Evolutionary conservation across 2,329 filamentous ascomycete genomes (phyloP), one percentile per base, ranked within the genome.

Genomic region (Fusarium udum): DNA sequence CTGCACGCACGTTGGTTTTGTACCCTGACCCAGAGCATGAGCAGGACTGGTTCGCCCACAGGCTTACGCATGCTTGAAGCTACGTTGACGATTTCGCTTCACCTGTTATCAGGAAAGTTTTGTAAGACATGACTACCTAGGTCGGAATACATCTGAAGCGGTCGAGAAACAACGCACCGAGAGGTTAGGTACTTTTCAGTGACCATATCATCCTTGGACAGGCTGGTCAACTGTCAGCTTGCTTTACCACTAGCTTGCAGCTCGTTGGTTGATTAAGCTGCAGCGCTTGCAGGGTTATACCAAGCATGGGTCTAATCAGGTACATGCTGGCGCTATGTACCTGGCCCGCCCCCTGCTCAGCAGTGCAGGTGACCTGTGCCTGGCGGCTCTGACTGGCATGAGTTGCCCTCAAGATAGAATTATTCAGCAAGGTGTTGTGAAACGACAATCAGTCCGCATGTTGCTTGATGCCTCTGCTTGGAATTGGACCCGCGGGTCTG

Each of bases 321-420:
- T 73, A 78, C 75, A 66, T 71, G 51, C 67, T 71, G 69, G 72
- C 75, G 77, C 78, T 78, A 77, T 80, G 79, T 79, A 79, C 79
- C 79, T 80, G 79, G 75, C 79, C 78, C 71, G 77, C 75, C 75
- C 72, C 76, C 72, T 79, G 77, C 79, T 77, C 77, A 79, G 51
- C 64, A 75, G 79, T 69, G 80, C 79, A 81, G 80, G 79, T 81
- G 79, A 81, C 79, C 78, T 81, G 80, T 82, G 79, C 80, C 80
- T 82, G 80, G 78, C 80, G 78, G 80, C 71, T 72, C 71, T 74
- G 75, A 71, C 63, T 68, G 60, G 66, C 66, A 69, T 69, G 66
- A 69, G 67, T 69, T 40, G 60, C 59, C 60, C 45, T 65, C 36
- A 46, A 61, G 31, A 58, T 34, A 58, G 63, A 73, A 74, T 67